Evolutionary conservation across 441 rosid genomes (phyloP), one percentile per base, ranked within the genome.

Genomic region (Populus hybrid): DNA sequence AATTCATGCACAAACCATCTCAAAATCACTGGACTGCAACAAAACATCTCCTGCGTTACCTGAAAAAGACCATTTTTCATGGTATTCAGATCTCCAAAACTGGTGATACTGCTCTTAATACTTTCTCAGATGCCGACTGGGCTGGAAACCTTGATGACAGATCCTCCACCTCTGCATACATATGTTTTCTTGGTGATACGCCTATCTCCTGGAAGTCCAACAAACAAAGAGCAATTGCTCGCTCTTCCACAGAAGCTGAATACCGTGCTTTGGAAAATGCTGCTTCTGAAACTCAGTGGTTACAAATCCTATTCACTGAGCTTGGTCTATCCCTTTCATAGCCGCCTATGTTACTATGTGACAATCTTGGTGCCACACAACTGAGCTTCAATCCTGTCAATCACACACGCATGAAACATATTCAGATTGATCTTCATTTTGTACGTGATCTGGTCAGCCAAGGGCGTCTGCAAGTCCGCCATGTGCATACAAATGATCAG

Each of bases 401-500:
- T 1, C 28, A 26, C 28, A 26, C 28, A 1, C 28, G 28, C 1
- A 26, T 26, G 28, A 26, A 26, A 2, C 28, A 26, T 26, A 26
- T 26, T 26, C 28, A 30, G 3, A n/a, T 59, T 5, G 76, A 59
- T 23, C n/a, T 72, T 57, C 46, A 72, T n/a, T 72, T 72, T 53
- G 12, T 72, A 0, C 16, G 26, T 11, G 38, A 32, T 2, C 53
- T 28, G 10, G 68, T 73, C 2, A 9, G 34, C 7, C 3, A 32
- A 1, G 0, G 5, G 0, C 16, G 1, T 1, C 7, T 30, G 2
- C 0, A 1, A 1, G 46, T 57, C 0, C 0, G 1, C 8, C 75
- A 57, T 73, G 7, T 73, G 7, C 14, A 73, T 26, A 26, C 28
- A 26, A 1, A 26, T 26, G 28, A 26, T 26, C 28, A 26, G 2